Evolutionary conservation across 306 rosid species (phyloP), one percentile per base, ranked within the genome.

Genomic region (peach (Prunus persica)): DNA sequence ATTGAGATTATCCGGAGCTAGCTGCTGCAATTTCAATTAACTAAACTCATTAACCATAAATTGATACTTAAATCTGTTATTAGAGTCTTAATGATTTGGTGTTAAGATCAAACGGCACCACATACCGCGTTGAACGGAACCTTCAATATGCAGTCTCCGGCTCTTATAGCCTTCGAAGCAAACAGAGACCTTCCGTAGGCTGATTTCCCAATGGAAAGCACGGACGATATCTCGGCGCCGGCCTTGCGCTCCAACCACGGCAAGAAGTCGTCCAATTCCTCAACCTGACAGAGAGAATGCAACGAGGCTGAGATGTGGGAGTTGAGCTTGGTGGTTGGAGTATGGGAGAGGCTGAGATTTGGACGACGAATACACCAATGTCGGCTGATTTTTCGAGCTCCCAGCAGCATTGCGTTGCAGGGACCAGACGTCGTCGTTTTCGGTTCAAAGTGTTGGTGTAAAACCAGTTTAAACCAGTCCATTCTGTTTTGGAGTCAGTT

Each of bases 161-260:
- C 50, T 47, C 77, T 82, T 71, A 93, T 88, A 20, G 8, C 63
- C 76, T 77, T 83, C 15, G 97, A 91, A 69, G 98, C 93, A 68
- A 88, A 85, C 81, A 91, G 79, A 66, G 85, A 87, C 91, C 91
- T 88, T 75, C 93, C 97, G 60, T 67, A 30, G 0, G 87, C 57
- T 22, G 93, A 88, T 19, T 85, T 75, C 28, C 89, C 95, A 22
- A 91, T 84, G 1, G 85, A 89, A 67, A 92, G 97, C 27, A 82
- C 77, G 0, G 93, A 89, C 0, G 91, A 89, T 41, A 92, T 84
- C 41, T 49, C 73, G 45, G 62, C 20, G 71, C 73, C 87, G 16
- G 95, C 82, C 80, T 89, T 92, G 47, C 66, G 72, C 83, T 92
- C 90, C 78, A 92, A 80, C 97, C 95, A 91, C 10, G 84, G 88